Percentiles rank a stretch among this genome's conserved stretches.
Conservation (phyloP, 768 basidiomycete species). For the Clitopilus hobsonii region DNA sequence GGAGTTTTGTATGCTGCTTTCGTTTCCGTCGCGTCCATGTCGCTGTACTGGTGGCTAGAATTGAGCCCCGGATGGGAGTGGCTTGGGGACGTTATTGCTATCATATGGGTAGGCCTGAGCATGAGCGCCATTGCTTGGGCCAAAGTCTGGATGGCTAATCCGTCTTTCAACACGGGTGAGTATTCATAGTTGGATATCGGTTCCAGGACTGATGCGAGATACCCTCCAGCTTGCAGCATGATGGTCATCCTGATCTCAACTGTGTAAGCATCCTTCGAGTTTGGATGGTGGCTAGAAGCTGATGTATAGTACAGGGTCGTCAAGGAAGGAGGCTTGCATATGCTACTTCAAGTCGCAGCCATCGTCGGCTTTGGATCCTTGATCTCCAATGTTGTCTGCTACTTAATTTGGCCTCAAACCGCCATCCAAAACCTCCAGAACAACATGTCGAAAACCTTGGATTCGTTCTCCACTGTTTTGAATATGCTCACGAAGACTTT, state of each 20-base stretch:
- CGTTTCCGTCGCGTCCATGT: conserved; percentile 73
- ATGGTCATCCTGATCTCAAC: conserved; percentile 78
- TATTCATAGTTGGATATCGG: neutral
- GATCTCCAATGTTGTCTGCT: conserved; percentile 84
- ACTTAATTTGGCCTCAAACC: conserved; percentile 76
- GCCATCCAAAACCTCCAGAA: conserved; percentile 79
- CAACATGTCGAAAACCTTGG: conserved; percentile 81
- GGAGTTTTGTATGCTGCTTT: conserved; percentile 67
- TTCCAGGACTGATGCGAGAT: neutral
- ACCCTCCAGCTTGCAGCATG: conserved; percentile 71
- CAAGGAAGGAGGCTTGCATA: conserved; percentile 82
- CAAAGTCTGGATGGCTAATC: conserved; percentile 88
- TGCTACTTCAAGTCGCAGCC: conserved; percentile 67
- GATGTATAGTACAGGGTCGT: conserved; percentile 49
- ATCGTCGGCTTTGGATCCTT: conserved; percentile 74
- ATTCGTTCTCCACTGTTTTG: conserved; percentile 85
- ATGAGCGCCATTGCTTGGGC: conserved; percentile 85
- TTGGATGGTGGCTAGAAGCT: conserved; percentile 1
- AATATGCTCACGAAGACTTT: conserved; percentile 81
- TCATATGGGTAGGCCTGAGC: conserved; percentile 80
- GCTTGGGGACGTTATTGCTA: conserved; percentile 68
- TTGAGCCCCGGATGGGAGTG: conserved; percentile 63
- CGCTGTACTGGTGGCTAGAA: conserved; percentile 78
- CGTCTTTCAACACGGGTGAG: conserved; percentile 84
- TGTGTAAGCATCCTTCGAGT: conserved; percentile 43